These are phyloP conservation scores for Coriolopsis trogii DNA, from an alignment of 1,284 basidiomycete species.

Conservation along the genomic window DNA sequence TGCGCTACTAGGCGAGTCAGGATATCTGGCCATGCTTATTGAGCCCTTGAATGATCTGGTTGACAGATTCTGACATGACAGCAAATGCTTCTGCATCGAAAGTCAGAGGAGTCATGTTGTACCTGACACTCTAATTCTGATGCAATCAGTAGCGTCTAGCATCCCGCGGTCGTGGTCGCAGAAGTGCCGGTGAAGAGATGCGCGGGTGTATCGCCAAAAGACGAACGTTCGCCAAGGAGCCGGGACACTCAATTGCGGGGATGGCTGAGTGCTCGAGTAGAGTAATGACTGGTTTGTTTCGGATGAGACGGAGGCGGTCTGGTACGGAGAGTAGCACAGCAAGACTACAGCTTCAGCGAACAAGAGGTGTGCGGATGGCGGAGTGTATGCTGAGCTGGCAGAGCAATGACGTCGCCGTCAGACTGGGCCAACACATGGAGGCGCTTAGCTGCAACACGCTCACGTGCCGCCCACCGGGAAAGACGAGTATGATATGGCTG, in stretches of 20 bases:
- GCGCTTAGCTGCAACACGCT: slow-evolving; percentile 16
- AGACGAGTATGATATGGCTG: slow-evolving; percentile 14
- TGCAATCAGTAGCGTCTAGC: neutral
- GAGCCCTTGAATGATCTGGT: too few relatives aligned
- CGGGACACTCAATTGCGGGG: too few relatives aligned
- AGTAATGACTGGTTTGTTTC: too few relatives aligned
- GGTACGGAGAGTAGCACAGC: slow-evolving; percentile 7
- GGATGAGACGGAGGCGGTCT: too few relatives aligned
- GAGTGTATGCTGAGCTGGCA: slow-evolving; percentile 7
- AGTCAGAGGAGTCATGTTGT: neutral
- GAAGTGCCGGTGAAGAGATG: neutral
- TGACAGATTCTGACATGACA: slow-evolving; percentile 22
- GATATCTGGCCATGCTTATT: too few relatives aligned
- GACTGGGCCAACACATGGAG: slow-evolving; percentile 4
- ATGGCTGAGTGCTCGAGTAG: too few relatives aligned
- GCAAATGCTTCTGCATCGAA: neutral
- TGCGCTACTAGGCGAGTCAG: too few relatives aligned
- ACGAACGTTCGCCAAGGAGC: too few relatives aligned
- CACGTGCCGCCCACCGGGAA: slow-evolving; percentile 17
- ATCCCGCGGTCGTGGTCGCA: neutral
- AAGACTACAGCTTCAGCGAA: slow-evolving; percentile 20
- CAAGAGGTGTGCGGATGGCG: slow-evolving; percentile 11
- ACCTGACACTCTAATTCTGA: slow-evolving; percentile 4
- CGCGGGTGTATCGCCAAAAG: slow-evolving; percentile 4
- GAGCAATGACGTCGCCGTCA: slow-evolving; percentile 19